Conservation (phyloP, 2,329 filamentous ascomycete species). For the Blastomyces gilchristii region DNA sequence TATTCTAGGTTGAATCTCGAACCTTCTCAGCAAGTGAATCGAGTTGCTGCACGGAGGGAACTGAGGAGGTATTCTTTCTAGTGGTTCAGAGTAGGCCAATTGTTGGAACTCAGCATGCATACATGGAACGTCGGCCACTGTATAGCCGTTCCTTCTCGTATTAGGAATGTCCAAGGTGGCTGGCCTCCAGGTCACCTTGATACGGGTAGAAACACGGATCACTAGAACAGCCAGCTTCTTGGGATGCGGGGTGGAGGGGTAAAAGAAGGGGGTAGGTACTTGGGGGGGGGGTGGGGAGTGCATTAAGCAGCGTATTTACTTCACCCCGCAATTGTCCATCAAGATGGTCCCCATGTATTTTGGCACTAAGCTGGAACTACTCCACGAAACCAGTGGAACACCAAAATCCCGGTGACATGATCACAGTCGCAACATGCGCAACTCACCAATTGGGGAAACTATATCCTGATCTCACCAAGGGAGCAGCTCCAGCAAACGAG, state of each 20-base stretch:
- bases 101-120: not conserved
- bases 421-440: not conserved
- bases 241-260: conserved; percentile 1
- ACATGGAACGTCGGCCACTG: not conserved
- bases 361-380: not conserved
- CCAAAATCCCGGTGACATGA: not conserved
- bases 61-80: not conserved
- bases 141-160: not conserved
- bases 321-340: not conserved
- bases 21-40: not conserved
- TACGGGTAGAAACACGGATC: not conserved
- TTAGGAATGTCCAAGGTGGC: not conserved
- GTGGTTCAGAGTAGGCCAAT: not conserved
- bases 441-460: not conserved
- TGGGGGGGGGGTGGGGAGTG: too few species aligned
- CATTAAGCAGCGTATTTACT: not conserved
- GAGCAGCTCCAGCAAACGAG: not conserved
- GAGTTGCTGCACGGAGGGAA: not conserved
- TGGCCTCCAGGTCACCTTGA: not conserved
- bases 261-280: not conserved
- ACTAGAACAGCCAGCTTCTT: too few species aligned
- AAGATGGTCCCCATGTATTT: not conserved
- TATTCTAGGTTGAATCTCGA: not conserved
- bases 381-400: not conserved
- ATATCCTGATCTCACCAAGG: not conserved